phyloP scores from a whole-genome alignment of 2,329 filamentous ascomycete genomes.

The Talaromyces sp. region DNA sequence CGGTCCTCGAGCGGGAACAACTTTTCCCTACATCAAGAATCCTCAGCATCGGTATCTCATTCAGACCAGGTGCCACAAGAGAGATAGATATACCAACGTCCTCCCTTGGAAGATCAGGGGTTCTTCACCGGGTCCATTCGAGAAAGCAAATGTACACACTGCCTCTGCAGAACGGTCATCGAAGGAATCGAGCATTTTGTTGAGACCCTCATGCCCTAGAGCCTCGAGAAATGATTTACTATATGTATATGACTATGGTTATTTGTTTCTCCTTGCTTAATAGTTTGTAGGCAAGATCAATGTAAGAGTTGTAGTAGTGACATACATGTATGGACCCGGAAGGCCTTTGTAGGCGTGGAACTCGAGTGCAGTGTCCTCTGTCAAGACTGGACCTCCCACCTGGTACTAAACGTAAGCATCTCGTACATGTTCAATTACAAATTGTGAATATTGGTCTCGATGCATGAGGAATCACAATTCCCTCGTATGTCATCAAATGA shows the following conservation, averaged over 20 bases:
- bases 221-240: conserved; percentile 93
- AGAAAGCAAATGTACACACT: conserved; percentile 95
- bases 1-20: conserved; percentile 80
- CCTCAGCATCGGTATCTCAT: neutral
- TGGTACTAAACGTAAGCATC: conserved; percentile 33
- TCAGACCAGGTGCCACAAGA: neutral
- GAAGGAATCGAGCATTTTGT: conserved; percentile 85
- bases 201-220: conserved; percentile 79
- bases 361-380: conserved; percentile 93
- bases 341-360: conserved; percentile 88
- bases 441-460: neutral
- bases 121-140: conserved; percentile 75
- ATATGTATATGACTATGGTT: neutral
- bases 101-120: conserved; percentile 88
- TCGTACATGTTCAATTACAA: neutral
- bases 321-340: conserved; percentile 84
- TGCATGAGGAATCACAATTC: neutral
- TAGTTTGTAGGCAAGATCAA: neutral
- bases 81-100: conserved; percentile 59
- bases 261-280: neutral
- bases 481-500: neutral
- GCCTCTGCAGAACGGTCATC: conserved; percentile 88
- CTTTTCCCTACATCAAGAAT: conserved; percentile 58
- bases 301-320: conserved; percentile 46
- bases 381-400: conserved; percentile 82